Base-by-base conservation (phyloP, 2,329 filamentous ascomycete species). In the Xylaria sp. region DNA sequence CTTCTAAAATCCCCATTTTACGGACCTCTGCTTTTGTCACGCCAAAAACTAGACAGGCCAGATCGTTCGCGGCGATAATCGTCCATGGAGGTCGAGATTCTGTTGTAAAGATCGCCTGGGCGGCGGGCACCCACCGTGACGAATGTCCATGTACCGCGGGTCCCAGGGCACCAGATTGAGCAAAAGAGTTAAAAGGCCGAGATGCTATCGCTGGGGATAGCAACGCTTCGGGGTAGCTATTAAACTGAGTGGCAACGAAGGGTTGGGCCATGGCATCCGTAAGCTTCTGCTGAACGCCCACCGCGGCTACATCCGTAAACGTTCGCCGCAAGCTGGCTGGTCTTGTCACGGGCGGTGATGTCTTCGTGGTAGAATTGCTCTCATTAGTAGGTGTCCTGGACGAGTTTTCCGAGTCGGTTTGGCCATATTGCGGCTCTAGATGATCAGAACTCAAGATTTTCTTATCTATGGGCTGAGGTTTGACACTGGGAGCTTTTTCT, bases 21-120 rank as follows among this genome's bases (percentile, higher is more conserved):
- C 94, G 90, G 27, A 99, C 93, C 80, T 99, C 96, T 4, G 93
- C 93, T 77, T 93, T 93, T n/a, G 94, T 97, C 9, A 99, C 93
- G n/a, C 96, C 96, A 81, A 98, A 99, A n/a, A 98, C 91, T 51
- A 99, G 85, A 80, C 96, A 99, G 19, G 96, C 96, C 57, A 99
- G 85, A 78, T 99, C 96, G 78, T 99, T 99, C 58, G 96, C 96
- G 2, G 96, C 93, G 61, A 98, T 88, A 68, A 99, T 98, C 0
- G 95, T 99, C 92, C 94, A 99, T 2, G 95, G 96, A 8, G 93
- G 88, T 71, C 92, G 90, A 14, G 92, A 87, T 79, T 97, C 93
- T n/a, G 96, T 99, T 7, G 95, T 97, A 78, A 99, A 99, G 65
- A 99, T 98, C 61, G 96, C 96, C 79, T 99, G 96, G 4, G 95